Evolutionary conservation across 2,329 filamentous ascomycete genomes (phyloP).

Genomic region (Cercospora sesami): DNA sequence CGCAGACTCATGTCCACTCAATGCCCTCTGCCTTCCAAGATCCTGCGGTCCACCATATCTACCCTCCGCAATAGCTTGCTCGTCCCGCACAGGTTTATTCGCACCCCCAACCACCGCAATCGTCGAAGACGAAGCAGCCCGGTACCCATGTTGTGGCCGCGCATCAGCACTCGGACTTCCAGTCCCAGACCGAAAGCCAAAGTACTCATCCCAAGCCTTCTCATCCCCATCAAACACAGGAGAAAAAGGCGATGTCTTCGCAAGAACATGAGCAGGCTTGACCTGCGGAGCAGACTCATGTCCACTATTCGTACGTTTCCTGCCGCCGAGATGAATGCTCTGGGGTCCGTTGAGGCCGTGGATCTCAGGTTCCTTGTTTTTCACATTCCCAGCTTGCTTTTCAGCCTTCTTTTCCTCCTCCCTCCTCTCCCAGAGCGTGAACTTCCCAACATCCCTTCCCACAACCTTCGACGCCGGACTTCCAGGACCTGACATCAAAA

Average conservation of each 20-base stretch:
- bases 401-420: not conserved
- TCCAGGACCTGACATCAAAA: not conserved
- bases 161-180: not conserved
- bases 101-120: not conserved
- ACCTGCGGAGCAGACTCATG: not conserved
- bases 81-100: not conserved
- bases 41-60: not conserved
- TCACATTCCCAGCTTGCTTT: not conserved
- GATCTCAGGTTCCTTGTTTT: not conserved
- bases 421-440: not conserved
- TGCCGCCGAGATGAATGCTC: not conserved
- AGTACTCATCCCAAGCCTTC: not conserved
- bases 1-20: not conserved
- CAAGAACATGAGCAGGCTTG: not conserved
- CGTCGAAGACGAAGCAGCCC: not conserved
- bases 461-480: not conserved
- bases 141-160: not conserved
- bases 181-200: not conserved
- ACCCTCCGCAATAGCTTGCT: not conserved
- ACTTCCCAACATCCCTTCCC: not conserved
- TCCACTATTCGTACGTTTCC: not conserved
- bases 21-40: not conserved
- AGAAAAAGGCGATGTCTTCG: not conserved
- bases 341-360: not conserved
- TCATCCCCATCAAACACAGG: not conserved